Base-by-base conservation (phyloP, 2,329 filamentous ascomycete species). In the Dothidotthia symphoricarpi region DNA sequence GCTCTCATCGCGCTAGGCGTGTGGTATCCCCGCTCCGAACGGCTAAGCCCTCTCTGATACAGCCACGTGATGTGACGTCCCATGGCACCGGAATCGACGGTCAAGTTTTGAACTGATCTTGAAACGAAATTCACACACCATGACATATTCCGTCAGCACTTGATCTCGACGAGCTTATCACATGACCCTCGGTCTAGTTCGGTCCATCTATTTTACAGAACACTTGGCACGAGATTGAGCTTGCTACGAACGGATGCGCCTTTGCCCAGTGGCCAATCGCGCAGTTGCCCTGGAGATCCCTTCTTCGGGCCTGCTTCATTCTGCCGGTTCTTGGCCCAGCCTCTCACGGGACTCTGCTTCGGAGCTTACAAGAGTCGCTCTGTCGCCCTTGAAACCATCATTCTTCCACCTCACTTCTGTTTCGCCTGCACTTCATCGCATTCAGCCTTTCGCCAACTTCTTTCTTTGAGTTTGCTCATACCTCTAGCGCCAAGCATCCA, bases 331-430 rank as follows among this genome's bases (percentile, higher is more conserved):
- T 6, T 27, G 12, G 25, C 34, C 60, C 61, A 60, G 57, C 57
- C 59, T 59, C 59, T 61, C 59, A 59, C 58, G 59, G 53, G 59
- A 56, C 47, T 44, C 40, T 37, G 39, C 45, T 33, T 45, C 55
- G 47, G 52, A 56, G 53, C 59, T 60, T 65, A 66, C 62, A 67
- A 66, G 57, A 64, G 28, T 38, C 45, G 52, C 45, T 50, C 55
- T 46, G 49, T 55, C 48, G 47, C 63, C 55, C 57, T 53, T 52
- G 43, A 54, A 47, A 49, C 57, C 59, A 41, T 63, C 56, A 45
- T 52, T 64, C 57, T 55, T 66, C 39, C 57, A 57, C 54, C 54
- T 50, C 59, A 61, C 62, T 56, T 57, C 45, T n/a, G n/a, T 43
- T 53, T 54, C 53, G 49, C 57, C 47, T 54, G 56, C 44, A 41